Evolutionary conservation across 2,329 filamentous ascomycete species (phyloP), one percentile per base, ranked within the genome.

Genomic region (Monosporascus ibericus): DNA sequence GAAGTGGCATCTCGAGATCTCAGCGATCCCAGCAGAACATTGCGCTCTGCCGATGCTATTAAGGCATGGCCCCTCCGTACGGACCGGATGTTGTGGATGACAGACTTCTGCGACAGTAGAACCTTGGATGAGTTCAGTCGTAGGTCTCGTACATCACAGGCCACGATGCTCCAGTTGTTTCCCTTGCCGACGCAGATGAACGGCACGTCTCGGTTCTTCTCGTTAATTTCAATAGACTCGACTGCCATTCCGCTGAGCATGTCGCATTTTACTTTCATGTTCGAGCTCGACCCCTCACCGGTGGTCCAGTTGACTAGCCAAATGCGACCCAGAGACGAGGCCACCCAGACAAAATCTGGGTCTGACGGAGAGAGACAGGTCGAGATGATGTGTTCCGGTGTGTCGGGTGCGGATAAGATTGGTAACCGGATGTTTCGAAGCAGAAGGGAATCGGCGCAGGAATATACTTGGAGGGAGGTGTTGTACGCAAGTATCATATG

Each of bases 401-500:
- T 55, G n/a, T 59, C 61, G 7, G 65, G 62, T 14, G 57, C 51
- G 17, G 58, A 61, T 48, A 61, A 56, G 22, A 61, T 70, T 65
- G 60, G 74, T 58, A 86, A 73, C 14, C 80, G 73, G 48, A 96
- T 85, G 52, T 84, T 82, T 59, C 90, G 85, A 46, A 90, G 76
- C 22, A 95, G 81, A 48, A 95, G 80, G 2, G 94, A 97, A 51
- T 90, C 91, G 58, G 82, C 76, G 30, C 89, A 82, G 2, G 88
- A 88, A 70, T 94, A 95, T 25, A 96, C 79, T 66, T 91, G 87
- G 50, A 96, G 76, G 9, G 86, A 86, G 27, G 82, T 85, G 55
- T 85, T 81, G 63, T 90, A 89, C 34, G 86, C 82, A 52, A 95
- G 69, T 52, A 96, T 84, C 39, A 96, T 68, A 69, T 86, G 80